These are phyloP conservation scores for Syncephalastrum racemosum DNA, from an alignment of 371 early-diverging fungal genomes.

Conservation along the genomic window DNA sequence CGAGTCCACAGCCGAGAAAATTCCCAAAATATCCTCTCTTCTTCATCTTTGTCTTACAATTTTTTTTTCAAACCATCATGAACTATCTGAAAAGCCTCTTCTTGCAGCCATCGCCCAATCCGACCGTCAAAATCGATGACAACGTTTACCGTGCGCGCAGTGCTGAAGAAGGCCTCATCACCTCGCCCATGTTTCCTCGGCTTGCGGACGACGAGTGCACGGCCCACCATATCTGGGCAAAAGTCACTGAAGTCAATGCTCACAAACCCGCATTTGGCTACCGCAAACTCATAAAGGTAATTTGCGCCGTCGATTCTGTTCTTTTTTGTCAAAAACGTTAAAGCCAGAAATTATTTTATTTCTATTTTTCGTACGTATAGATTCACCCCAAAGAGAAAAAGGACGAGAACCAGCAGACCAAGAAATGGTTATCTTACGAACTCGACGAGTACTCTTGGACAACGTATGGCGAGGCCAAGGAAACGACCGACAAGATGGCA, in stretches of 20 bases:
- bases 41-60: slow-evolving; percentile 4
- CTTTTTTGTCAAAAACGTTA: not conserved
- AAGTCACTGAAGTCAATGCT: slow-evolving; percentile 34
- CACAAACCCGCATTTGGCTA: slow-evolving; percentile 49
- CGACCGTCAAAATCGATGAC: slow-evolving; percentile 43
- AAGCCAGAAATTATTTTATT: not conserved
- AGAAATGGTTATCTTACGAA: slow-evolving; percentile 57
- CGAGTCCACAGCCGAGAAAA: too few species aligned
- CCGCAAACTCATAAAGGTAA: slow-evolving; percentile 52
- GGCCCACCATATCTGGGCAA: slow-evolving; percentile 46
- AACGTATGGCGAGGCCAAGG: slow-evolving; percentile 41
- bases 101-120: slow-evolving; percentile 26
- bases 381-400: slow-evolving; percentile 41
- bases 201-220: slow-evolving; percentile 39
- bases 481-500: slow-evolving; percentile 38
- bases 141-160: slow-evolving; percentile 50
- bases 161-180: slow-evolving; percentile 42
- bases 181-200: slow-evolving; percentile 39
- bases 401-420: slow-evolving; percentile 33
- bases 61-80: slow-evolving; percentile 14
- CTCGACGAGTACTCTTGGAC: slow-evolving; percentile 57
- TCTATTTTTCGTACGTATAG: slow-evolving; percentile 14
- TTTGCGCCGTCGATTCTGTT: not conserved
- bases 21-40: not conserved
- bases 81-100: slow-evolving; percentile 28